phyloP scores from a whole-genome alignment of 371 early-diverging fungal species.

The Rhizopus microsporus region DNA sequence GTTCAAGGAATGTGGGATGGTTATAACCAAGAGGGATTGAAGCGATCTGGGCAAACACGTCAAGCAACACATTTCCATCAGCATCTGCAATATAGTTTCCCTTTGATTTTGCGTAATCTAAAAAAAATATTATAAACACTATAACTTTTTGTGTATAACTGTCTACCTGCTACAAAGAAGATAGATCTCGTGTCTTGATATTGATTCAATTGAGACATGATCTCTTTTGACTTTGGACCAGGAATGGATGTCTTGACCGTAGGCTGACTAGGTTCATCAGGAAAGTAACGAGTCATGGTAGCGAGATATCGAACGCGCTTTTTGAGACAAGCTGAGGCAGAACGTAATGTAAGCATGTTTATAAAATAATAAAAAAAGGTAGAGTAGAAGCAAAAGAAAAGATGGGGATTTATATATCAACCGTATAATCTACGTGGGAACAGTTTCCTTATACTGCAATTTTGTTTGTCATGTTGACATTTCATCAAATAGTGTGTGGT shows the following conservation, averaged over 20 bases:
- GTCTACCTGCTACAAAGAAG: constrained; percentile 50
- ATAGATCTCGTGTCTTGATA: constrained; percentile 52
- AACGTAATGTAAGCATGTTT: constrained; percentile 2
- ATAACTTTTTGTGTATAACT: not conserved
- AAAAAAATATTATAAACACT: constrained; percentile 9
- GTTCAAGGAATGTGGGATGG: constrained; percentile 63
- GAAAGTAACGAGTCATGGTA: constrained; percentile 11
- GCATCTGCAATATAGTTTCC: constrained; percentile 79
- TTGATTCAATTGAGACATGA: constrained; percentile 34
- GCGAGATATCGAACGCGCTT: constrained; percentile 9
- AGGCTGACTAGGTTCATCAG: constrained; percentile 44
- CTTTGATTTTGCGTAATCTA: constrained; percentile 66
- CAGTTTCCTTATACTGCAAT: constrained; percentile 6
- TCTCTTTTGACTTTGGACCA: constrained; percentile 42
- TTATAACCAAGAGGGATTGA: constrained; percentile 81
- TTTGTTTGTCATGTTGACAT: constrained; percentile 2
- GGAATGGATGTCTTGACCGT: constrained; percentile 41
- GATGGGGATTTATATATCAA: not conserved
- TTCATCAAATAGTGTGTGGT: too few species aligned
- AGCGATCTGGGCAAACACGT: constrained; percentile 78
- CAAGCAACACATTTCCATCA: constrained; percentile 71
- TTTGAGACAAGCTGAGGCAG: not conserved
- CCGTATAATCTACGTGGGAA: not conserved
- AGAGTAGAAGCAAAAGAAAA: not conserved
- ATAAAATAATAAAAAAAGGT: not conserved